Evolutionary conservation across 225 moss, liverwort and hornwort genomes (phyloP), one percentile per base, ranked within the genome.

Genomic region (Thuidium tamariscinum): DNA sequence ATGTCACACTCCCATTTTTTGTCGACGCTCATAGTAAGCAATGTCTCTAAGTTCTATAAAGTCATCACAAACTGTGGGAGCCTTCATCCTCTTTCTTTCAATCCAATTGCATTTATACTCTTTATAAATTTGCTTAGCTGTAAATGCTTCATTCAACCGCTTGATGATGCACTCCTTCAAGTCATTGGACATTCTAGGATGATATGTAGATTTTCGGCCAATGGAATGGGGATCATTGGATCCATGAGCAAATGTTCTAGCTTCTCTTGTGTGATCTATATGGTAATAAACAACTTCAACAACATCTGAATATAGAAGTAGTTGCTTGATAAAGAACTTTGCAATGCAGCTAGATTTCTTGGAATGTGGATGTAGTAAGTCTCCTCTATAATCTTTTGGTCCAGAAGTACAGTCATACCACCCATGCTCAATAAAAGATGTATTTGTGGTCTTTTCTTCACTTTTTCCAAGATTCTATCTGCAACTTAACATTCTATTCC

Each of bases 171-270:
- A 78, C 5, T 55, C 16, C 14, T 77, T 67, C 5, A 77, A 6
- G 1, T 76, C 55, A 17, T 36, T 17, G 2, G 9, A 59, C 23
- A 83, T 60, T 9, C 16, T 19, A 6, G 9, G 67, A 37, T 52
- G 39, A 39, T 63, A 66, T 21, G 2, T 3, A 36, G 0, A 64
- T 0, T 64, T 64, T 0, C 1, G 0, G 0, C 64, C 64, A 64
- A 64, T 2, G 2, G 64, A 34, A 17, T 34, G 9, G 17, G 18
- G 34, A 17, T 64, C 64, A 32, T 17, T 0, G 2, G 9, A 66
- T 6, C 21, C 37, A 44, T 49, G 32, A 0, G 15, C 8, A 5
- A 7, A 26, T 42, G 16, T 72, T 0, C 5, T 10, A 44, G 29
- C 77, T 3, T 78, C 57, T 36, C 52, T 21, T 23, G 6, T 22